These are phyloP conservation scores for Rugonectria rugulosa DNA, from an alignment of 2,329 filamentous ascomycete species.

Conservation along the genomic window DNA sequence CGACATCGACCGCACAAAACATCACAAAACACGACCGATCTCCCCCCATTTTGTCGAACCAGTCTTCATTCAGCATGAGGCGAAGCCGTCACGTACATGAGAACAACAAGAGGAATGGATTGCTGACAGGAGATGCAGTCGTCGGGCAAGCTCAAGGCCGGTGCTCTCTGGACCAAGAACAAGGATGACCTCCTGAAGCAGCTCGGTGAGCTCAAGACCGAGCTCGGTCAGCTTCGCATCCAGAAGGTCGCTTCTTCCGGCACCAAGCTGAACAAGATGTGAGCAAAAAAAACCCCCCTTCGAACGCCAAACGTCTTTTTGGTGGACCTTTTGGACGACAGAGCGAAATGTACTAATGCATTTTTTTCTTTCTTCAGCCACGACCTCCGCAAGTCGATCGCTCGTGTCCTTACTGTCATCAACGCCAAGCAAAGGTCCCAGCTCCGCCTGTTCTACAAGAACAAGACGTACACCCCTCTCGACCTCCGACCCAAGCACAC, in stretches of 20 bases:
- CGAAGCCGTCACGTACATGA: conserved; percentile 15
- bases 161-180: conserved; percentile 98
- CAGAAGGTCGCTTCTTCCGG: conserved; percentile 97
- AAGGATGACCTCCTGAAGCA: conserved; percentile 98
- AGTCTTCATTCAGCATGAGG: conserved; percentile 20
- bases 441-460: conserved; percentile 99
- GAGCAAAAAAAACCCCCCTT: conserved; percentile 48
- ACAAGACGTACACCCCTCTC: conserved; percentile 99
- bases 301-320: not conserved
- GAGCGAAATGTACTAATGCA: conserved; percentile 26
- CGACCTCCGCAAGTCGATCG: conserved; percentile 99
- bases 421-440: conserved; percentile 99
- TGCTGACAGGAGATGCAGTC: conserved; percentile 49
- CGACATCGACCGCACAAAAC: conserved; percentile 28
- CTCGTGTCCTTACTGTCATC: conserved; percentile 98
- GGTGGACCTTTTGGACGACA: not conserved
- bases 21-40: conserved; percentile 22
- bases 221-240: conserved; percentile 95
- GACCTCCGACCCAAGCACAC: conserved; percentile 99
- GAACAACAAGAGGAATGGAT: conserved; percentile 29
- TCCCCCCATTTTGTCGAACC: conserved; percentile 18
- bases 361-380: conserved; percentile 65
- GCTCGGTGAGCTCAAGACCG: conserved; percentile 92
- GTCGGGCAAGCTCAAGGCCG: conserved; percentile 84
- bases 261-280: conserved; percentile 98